Evolutionary conservation across 768 basidiomycete species (phyloP).

Genomic region (Pleurotus pulmonarius): DNA sequence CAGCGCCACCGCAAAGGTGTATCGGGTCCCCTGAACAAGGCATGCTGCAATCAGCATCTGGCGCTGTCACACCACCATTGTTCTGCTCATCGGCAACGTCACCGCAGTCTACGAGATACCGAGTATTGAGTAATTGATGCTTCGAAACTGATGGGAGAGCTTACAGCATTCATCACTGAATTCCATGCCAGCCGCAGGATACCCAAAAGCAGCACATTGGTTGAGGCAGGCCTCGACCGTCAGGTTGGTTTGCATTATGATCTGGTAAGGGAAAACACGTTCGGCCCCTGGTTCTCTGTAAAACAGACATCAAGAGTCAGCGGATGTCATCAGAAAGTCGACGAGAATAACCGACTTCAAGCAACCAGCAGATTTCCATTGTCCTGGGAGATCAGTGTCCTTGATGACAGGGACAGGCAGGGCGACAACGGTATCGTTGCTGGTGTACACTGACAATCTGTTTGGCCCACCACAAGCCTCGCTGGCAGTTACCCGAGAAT

Average conservation of each 20-base stretch:
- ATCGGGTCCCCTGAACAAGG: constrained; percentile 70
- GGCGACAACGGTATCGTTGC: constrained; percentile 43
- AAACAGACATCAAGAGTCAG: not conserved
- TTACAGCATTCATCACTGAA: constrained; percentile 72
- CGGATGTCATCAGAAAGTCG: not conserved
- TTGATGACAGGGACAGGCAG: constrained; percentile 57
- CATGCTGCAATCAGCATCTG: constrained; percentile 39
- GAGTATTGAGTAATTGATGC: not conserved
- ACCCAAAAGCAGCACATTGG: constrained; percentile 71
- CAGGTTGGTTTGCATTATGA: constrained; percentile 58
- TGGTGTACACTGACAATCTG: constrained; percentile 66
- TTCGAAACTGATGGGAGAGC: constrained; percentile 20
- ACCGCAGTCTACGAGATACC: constrained; percentile 54
- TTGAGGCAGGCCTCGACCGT: constrained; percentile 60
- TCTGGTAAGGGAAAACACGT: constrained; percentile 58
- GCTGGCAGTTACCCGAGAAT: constrained; percentile 23
- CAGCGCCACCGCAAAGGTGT: constrained; percentile 63
- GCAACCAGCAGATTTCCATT: constrained; percentile 67
- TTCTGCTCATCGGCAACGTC: constrained; percentile 53
- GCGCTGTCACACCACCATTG: constrained; percentile 32
- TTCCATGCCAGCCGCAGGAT: constrained; percentile 65
- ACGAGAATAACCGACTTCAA: constrained; percentile 41
- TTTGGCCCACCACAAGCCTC: constrained; percentile 74
- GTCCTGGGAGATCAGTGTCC: constrained; percentile 55
- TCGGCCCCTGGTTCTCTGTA: constrained; percentile 43